phyloP scores from a whole-genome alignment of 139 green algal species.

The Chlamydomonas sphaeroides region DNA sequence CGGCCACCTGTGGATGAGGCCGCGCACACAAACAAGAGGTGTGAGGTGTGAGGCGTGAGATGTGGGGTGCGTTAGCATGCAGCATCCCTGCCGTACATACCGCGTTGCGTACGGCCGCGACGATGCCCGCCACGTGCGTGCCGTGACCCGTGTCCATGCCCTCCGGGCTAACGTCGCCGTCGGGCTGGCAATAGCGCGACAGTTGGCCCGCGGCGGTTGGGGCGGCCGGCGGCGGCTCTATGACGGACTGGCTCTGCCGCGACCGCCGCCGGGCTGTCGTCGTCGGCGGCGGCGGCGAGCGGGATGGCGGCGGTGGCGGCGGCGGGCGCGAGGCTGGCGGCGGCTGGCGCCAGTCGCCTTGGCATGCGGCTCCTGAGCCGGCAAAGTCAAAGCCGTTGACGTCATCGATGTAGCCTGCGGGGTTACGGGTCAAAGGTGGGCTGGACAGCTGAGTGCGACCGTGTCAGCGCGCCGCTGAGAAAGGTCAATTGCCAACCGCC shows the following conservation, averaged over 20 bases:
- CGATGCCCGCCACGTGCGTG: background rate
- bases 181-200: too few relatives aligned
- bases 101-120: background rate
- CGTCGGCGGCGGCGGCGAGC: too few relatives aligned
- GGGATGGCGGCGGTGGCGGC: background rate
- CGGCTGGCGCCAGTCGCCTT: background rate
- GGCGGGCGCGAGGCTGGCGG: background rate
- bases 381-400: constrained; percentile 11
- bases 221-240: too few relatives aligned
- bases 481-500: background rate
- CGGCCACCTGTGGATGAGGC: too few relatives aligned
- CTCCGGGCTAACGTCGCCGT: background rate
- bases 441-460: background rate
- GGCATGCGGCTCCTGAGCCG: background rate
- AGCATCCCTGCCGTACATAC: too few relatives aligned
- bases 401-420: constrained; percentile 6
- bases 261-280: too few relatives aligned
- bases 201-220: too few relatives aligned
- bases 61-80: too few relatives aligned
- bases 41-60: too few relatives aligned
- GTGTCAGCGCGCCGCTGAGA: background rate
- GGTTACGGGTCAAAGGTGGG: background rate
- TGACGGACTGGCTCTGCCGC: too few relatives aligned
- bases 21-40: too few relatives aligned
- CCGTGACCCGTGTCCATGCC: background rate